Base-by-base conservation (phyloP, 257 asterid species). In the Penstemon davidsonii region DNA sequence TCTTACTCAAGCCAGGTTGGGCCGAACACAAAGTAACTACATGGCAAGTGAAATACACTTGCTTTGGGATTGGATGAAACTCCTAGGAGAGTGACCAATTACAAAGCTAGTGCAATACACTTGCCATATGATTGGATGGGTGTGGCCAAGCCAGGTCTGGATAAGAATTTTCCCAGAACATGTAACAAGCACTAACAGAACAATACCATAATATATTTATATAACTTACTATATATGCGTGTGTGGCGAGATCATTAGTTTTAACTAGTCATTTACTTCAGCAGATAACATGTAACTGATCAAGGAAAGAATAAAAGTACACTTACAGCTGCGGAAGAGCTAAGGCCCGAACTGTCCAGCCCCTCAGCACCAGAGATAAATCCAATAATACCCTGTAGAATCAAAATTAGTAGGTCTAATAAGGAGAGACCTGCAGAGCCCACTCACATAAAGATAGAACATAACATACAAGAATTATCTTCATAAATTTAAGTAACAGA, bases 281-380 rank as follows among this genome's bases (percentile, higher is more conserved):
- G 75, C 33, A 44, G 9, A 54, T 19, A 18, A 38, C 58, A 52
- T 11, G 45, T 37, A 62, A 57, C 33, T 25, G 52, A 33, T 54
- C 51, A 4, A 51, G 55, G 25, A 41, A 18, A 62, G 68, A 70
- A 64, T 64, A 72, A 65, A 57, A 73, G 73, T 39, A 74, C n/a
- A 76, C 96, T 89, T 80, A 91, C 99, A 54, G 97, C 97, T 61
- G 97, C 99, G 11, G 99, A 94, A 64, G 99, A 94, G 75, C 99
- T 94, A 70, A 94, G 94, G 57, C 99, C 99, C 39, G 99, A 94
- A 86, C 99, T 88, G 75, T 94, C 99, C 39, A 91, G 88, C 53
- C 95, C 99, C 79, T 88, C 88, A 69, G 88, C 86, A 60, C 97
- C 99, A 80, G 82, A 77, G 69, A 87, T 84, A 70, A 72, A 73